These are phyloP conservation scores for Botrytis sinoallii DNA, from an alignment of 2,329 filamentous ascomycete genomes.

Conservation along the genomic window DNA sequence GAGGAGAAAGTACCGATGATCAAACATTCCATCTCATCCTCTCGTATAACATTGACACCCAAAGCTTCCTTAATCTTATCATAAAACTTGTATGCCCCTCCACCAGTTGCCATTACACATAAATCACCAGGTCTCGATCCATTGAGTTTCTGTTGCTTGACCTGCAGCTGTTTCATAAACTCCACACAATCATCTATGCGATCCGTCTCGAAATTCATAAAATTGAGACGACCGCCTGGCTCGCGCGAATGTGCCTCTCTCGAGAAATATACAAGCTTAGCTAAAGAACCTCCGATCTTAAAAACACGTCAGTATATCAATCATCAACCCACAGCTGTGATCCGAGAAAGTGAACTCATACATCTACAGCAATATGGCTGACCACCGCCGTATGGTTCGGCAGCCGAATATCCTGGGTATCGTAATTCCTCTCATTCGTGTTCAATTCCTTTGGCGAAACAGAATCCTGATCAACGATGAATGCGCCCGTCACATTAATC, in stretches of 20 bases:
- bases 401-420: slow-evolving; percentile 90
- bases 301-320: slow-evolving; percentile 19
- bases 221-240: slow-evolving; percentile 86
- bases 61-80: slow-evolving; percentile 81
- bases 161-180: slow-evolving; percentile 82
- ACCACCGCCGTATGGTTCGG: slow-evolving; percentile 94
- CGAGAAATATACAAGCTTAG: slow-evolving; percentile 96
- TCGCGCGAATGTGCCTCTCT: slow-evolving; percentile 77
- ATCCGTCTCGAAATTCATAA: slow-evolving; percentile 94
- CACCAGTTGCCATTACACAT: slow-evolving; percentile 92
- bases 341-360: slow-evolving; percentile 47
- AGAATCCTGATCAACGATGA: slow-evolving; percentile 84
- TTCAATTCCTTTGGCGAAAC: slow-evolving; percentile 45
- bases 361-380: slow-evolving; percentile 95
- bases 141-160: slow-evolving; percentile 75
- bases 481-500: slow-evolving; percentile 95
- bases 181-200: slow-evolving; percentile 89
- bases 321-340: neutral
- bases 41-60: slow-evolving; percentile 81
- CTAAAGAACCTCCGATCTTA: slow-evolving; percentile 91
- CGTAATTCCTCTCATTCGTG: slow-evolving; percentile 52
- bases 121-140: slow-evolving; percentile 68
- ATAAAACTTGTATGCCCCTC: slow-evolving; percentile 95
- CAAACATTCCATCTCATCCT: slow-evolving; percentile 98
- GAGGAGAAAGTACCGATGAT: slow-evolving; percentile 68